These are phyloP conservation scores for Carpediemonas membranifera DNA, from an alignment of 78 protist species.

Conservation along the genomic window DNA sequence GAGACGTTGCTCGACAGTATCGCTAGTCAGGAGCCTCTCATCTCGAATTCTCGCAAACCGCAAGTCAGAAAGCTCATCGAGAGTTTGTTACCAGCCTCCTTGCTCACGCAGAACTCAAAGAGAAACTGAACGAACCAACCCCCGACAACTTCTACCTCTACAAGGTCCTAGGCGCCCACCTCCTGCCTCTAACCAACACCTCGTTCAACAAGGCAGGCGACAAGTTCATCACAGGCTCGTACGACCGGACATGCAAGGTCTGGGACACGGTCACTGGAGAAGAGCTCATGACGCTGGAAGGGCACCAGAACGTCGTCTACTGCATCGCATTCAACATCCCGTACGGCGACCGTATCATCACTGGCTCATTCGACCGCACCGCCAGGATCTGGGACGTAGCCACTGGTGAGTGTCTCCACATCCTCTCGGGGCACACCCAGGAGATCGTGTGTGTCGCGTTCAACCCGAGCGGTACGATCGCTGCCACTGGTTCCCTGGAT, in stretches of 20 bases:
- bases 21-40: slow-evolving; percentile 37
- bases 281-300: slow-evolving; percentile 46
- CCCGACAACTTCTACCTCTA: slow-evolving; percentile 25
- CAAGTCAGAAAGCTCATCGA: slow-evolving; percentile 29
- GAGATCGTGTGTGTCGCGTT: slow-evolving; percentile 6
- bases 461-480: neutral
- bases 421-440: slow-evolving; percentile 2
- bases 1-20: slow-evolving; percentile 34
- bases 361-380: slow-evolving; percentile 57
- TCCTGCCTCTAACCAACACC: slow-evolving; percentile 59
- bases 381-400: slow-evolving; percentile 18
- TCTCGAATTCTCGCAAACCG: slow-evolving; percentile 18
- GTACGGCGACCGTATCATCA: slow-evolving; percentile 37
- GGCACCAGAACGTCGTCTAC: slow-evolving; percentile 65
- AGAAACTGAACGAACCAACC: slow-evolving; percentile 14
- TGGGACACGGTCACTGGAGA: slow-evolving; percentile 56
- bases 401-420: neutral
- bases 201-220: slow-evolving; percentile 52
- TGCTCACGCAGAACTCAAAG: too few species aligned
- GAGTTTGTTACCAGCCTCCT: too few species aligned
- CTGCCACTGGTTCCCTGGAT: slow-evolving; percentile 4
- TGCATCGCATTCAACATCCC: slow-evolving; percentile 65
- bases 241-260: slow-evolving; percentile 61
- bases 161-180: slow-evolving; percentile 52
- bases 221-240: slow-evolving; percentile 51